phyloP scores from a whole-genome alignment of 2,329 filamentous ascomycete genomes.

The Fusarium robinianum region DNA sequence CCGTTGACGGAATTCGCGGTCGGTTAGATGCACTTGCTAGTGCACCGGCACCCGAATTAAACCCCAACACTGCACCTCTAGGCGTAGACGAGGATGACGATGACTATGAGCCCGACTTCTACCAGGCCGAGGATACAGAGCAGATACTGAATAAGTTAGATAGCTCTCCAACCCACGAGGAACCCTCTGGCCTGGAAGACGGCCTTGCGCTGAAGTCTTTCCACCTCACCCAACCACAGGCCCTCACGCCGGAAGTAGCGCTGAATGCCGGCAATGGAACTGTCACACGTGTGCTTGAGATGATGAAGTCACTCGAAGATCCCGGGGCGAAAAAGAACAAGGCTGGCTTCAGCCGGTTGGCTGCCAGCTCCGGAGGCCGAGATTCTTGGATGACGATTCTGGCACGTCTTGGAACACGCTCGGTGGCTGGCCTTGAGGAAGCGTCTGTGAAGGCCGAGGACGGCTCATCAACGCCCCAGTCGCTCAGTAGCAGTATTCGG shows the following conservation, averaged over 20 bases:
- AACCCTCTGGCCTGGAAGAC: conserved; percentile 39
- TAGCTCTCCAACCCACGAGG: conserved; percentile 60
- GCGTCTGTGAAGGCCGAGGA: conserved; percentile 61
- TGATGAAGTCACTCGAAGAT: conserved; percentile 75
- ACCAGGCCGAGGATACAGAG: conserved; percentile 74
- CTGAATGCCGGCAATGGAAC: conserved; percentile 75
- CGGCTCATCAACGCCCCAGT: conserved; percentile 43
- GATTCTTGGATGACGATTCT: conserved; percentile 93
- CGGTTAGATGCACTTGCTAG: conserved; percentile 53
- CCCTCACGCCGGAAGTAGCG: conserved; percentile 72
- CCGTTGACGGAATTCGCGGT: conserved; percentile 66
- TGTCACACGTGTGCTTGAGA: conserved; percentile 75
- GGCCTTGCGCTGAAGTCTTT: conserved; percentile 76
- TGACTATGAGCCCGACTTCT: conserved; percentile 89
- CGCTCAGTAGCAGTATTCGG: conserved; percentile 72
- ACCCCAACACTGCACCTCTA: conserved; percentile 63
- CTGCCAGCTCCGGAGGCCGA: conserved; percentile 80
- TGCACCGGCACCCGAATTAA: conserved; percentile 52
- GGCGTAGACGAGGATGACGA: conserved; percentile 78
- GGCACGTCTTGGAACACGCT: conserved; percentile 80
- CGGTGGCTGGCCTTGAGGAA: conserved; percentile 71
- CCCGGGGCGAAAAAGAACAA: conserved; percentile 63
- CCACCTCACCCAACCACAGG: conserved; percentile 75
- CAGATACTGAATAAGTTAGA: conserved; percentile 80
- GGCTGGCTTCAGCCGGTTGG: conserved; percentile 80